Evolutionary conservation across 2,329 filamentous ascomycete species (phyloP).

Genomic region (Aspergillus tubingensis): DNA sequence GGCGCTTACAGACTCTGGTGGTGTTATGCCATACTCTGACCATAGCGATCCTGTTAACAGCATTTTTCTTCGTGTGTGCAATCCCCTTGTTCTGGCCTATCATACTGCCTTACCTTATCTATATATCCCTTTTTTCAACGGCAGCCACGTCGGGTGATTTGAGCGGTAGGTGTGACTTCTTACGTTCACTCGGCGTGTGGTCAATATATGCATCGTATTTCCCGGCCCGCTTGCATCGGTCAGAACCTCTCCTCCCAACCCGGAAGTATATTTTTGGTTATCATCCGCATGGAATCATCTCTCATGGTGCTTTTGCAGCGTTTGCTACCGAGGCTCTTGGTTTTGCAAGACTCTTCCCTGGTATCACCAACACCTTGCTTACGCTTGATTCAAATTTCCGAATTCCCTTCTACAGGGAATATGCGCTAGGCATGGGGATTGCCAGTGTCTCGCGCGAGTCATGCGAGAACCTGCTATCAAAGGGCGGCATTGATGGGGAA

Average conservation of each 20-base stretch:
- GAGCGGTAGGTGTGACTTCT: conserved; percentile 70
- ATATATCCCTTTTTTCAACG: conserved; percentile 73
- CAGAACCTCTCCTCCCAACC: conserved; percentile 72
- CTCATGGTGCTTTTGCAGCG: conserved; percentile 88
- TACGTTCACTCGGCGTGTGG: conserved; percentile 77
- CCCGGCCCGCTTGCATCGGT: conserved; percentile 83
- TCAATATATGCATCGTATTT: conserved; percentile 90
- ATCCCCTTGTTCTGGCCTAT: conserved; percentile 91
- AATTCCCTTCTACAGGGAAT: conserved; percentile 91
- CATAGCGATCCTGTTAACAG: conserved; percentile 69
- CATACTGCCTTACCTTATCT: conserved; percentile 74
- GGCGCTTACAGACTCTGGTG: conserved; percentile 75
- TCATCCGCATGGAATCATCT: conserved; percentile 96
- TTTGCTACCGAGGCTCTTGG: conserved; percentile 89
- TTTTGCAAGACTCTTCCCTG: conserved; percentile 84
- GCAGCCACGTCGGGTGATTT: conserved; percentile 75
- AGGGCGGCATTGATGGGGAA: conserved; percentile 72
- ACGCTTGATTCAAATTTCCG: conserved; percentile 97
- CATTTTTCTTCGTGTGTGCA: conserved; percentile 88
- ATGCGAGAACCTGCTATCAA: conserved; percentile 83
- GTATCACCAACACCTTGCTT: conserved; percentile 89
- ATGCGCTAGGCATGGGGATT: conserved; percentile 84
- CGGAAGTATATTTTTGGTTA: conserved; percentile 97
- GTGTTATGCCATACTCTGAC: conserved; percentile 73
- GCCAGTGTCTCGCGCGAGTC: conserved; percentile 88